Base-by-base conservation (phyloP, 2,329 filamentous ascomycete genomes). In the Pseudocercospora fijiensis region DNA sequence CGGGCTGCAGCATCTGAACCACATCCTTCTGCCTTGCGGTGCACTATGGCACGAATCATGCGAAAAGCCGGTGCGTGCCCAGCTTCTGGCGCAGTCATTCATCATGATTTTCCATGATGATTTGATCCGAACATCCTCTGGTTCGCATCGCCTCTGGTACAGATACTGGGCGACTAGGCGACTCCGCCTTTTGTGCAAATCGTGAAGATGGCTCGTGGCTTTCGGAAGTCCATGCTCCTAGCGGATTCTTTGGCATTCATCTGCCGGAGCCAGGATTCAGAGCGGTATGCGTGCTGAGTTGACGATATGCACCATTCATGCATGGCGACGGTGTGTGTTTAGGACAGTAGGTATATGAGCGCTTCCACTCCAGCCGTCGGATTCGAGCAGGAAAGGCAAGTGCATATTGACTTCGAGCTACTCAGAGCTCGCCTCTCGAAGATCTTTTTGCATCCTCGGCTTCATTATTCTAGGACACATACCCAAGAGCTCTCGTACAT, bases 1-100 rank as follows among this genome's bases (percentile, higher is more conserved):
- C 49, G 26, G 49, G 13, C 26, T 26, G 49, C 49, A 53, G 33
- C 41, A 52, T 62, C 45, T 62, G 61, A 62, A 62, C 58, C 61
- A 58, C 24, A 33, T 37, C 45, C 61, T 49, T 30, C 43, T 58
- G 55, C 45, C 41, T 26, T 47, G 45, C 33, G 56, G 41, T 30
- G 45, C 22, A 58, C 30, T 45, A 30, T 43, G 58, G 57, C 58
- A 47, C 61, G 41, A 62, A 58, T 58, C 55, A 58, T 22, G 43
- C 16, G 61, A 58, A 28, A 57, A 58, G 55, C 55, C 55, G 61
- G 58, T 27, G 41, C 26, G 61, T 53, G 49, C 49, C 49, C 16
- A 53, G 22, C 13, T 27, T 26, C 49, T 28, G 49, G 22, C 26
- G 49, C 49, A 11, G 24, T 27, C 26, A 26, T 24, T 27, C 49